Conservation (phyloP, 177 flowering plant genomes). For the Tripterygium wilfordii region DNA sequence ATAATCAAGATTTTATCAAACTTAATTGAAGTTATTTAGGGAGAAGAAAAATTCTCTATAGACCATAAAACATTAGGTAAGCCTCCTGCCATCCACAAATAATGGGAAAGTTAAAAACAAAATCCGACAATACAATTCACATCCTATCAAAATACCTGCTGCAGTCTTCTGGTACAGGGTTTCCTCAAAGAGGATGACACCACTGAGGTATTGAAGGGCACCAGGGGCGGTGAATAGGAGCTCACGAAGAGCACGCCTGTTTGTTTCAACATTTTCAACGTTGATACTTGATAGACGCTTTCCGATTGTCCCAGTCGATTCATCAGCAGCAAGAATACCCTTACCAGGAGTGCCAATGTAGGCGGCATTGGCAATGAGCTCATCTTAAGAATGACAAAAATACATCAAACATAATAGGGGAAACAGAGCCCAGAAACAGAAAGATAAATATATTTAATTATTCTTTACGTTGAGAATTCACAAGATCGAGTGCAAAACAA, state of each 20-base stretch:
- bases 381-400: slow-evolving; percentile 41
- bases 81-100: too few relatives aligned
- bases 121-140: not conserved
- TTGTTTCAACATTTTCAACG: slow-evolving; percentile 50
- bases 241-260: slow-evolving; percentile 60
- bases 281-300: too few relatives aligned
- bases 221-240: slow-evolving; percentile 58
- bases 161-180: slow-evolving; percentile 61
- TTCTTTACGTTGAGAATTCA: too few relatives aligned
- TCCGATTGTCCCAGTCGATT: slow-evolving; percentile 63
- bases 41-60: too few relatives aligned
- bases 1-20: not conserved
- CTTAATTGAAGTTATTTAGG: too few relatives aligned
- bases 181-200: slow-evolving; percentile 61
- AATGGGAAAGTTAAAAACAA: not conserved
- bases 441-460: too few relatives aligned
- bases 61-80: too few relatives aligned
- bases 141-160: slow-evolving; percentile 21
- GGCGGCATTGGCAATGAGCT: slow-evolving; percentile 48
- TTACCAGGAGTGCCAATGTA: slow-evolving; percentile 71
- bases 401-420: too few relatives aligned
- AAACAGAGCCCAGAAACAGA: too few relatives aligned
- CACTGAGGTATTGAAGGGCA: slow-evolving; percentile 44
- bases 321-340: slow-evolving; percentile 74
- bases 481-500: too few relatives aligned